Evolutionary conservation across 768 basidiomycete species (phyloP), one percentile per base, ranked within the genome.

Genomic region (Sarcomyxa edulis): DNA sequence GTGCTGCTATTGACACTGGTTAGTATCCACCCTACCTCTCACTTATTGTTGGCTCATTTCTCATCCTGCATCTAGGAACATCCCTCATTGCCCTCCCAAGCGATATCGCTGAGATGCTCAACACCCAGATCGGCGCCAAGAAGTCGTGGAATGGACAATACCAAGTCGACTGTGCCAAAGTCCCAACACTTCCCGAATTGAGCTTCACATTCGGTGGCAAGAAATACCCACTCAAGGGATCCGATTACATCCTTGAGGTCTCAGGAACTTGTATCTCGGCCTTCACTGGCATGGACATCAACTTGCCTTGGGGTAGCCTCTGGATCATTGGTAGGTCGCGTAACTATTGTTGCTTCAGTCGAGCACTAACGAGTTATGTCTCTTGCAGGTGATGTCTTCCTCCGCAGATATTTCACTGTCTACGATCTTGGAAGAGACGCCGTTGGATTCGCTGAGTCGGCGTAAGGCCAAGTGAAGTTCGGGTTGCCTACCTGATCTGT

Each of bases 81-180:
- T 94, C 91, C 6, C 71, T 97, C 44, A 97, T 98, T 51, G 95
- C 85, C 34, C 69, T 95, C 35, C 95, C 95, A 35, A 81, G 83
- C 41, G 95, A 98, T 54, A 74, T 98, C 38, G 94, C 96, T 37
- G 96, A 99, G 71, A 90, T 99, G 90, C 69, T 99, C 52, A 98
- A 99, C 65, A 69, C 84, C 22, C 81, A 86, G 60, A 96, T 99
- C 37, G 96, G 96, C 43, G 95, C 95, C 10, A 86, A 76, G 66
- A 90, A 84, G 55, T 78, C 83, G 2, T 98, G 94, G 94, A 96
- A 87, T 55, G 96, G 95, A 27, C 95, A 97, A 62, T 96, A 95
- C 56, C 79, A 78, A 18, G 70, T 99, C 45, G 89, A 93, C 48
- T 98, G 96, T 59, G 65, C 77, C 44, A 91, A 77, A 54, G 83